Percentiles rank a stretch among this genome's conserved stretches.
Conservation (phyloP, 1,284 basidiomycete species). For the Apiotrichum veenhuisii region DNA sequence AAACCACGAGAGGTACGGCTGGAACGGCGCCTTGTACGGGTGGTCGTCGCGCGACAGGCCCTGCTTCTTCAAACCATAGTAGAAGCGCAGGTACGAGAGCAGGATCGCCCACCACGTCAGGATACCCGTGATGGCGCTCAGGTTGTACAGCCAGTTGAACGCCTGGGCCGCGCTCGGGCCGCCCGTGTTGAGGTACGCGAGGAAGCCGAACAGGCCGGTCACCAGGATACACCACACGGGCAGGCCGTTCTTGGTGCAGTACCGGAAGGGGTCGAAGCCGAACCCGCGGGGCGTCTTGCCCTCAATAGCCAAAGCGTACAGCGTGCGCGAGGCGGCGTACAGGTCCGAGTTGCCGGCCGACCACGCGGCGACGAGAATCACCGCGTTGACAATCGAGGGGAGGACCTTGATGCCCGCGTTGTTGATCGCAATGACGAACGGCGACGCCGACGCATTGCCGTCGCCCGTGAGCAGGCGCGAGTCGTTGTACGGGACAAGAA, state of each 20-base stretch:
- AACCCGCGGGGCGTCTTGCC: slow-evolving; percentile 62
- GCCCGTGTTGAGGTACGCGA: slow-evolving; percentile 56
- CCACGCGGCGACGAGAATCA: slow-evolving; percentile 70
- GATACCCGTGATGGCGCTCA: slow-evolving; percentile 65
- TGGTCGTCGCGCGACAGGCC: slow-evolving; percentile 57
- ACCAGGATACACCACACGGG: slow-evolving; percentile 61
- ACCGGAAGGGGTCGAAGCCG: slow-evolving; percentile 37
- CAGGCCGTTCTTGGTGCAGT: slow-evolving; percentile 63
- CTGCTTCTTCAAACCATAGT: slow-evolving; percentile 60
- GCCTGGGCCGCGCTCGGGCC: slow-evolving; percentile 33
- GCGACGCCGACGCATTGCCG: slow-evolving; percentile 60
- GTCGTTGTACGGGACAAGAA: slow-evolving; percentile 73
- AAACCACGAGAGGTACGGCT: slow-evolving; percentile 27
- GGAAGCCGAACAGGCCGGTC: slow-evolving; percentile 54
- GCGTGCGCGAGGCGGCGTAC: slow-evolving; percentile 73
- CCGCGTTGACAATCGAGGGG: slow-evolving; percentile 52
- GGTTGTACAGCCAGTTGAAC: slow-evolving; percentile 62
- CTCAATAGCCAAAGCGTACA: slow-evolving; percentile 75
- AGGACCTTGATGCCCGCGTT: slow-evolving; percentile 69
- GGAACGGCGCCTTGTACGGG: slow-evolving; percentile 53
- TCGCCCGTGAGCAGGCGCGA: slow-evolving; percentile 54
- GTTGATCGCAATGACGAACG: slow-evolving; percentile 75
- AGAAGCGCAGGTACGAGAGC: slow-evolving; percentile 69
- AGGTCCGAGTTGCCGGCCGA: slow-evolving; percentile 77
- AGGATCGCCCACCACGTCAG: slow-evolving; percentile 68